Conservation (phyloP, 257 asterid species). For the Prunella vulgaris region DNA sequence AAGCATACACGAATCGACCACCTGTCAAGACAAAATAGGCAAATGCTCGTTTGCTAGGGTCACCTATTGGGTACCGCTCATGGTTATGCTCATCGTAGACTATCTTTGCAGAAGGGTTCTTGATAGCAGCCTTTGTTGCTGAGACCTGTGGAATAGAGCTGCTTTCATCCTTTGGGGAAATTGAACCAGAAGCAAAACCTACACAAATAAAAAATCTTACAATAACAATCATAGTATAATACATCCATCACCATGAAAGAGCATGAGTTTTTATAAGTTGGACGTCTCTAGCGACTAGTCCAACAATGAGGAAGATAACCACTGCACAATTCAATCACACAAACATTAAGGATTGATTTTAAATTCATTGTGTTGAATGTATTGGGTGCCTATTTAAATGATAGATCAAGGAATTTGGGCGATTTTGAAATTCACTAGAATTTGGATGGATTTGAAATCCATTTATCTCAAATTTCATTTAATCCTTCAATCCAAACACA, state of each 20-base stretch:
- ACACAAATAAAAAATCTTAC: constrained; percentile 5
- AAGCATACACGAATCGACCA: constrained; percentile 63
- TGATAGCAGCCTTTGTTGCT: constrained; percentile 50
- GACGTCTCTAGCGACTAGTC: no score
- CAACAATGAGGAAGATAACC: no score
- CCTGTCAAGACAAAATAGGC: constrained; percentile 72
- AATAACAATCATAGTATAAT: not conserved
- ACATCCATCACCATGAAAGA: no score
- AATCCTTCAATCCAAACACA: not conserved
- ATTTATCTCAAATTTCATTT: not conserved
- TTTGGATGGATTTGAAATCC: not conserved
- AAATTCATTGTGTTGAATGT: not conserved
- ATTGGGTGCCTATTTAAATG: not conserved
- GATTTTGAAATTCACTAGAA: not conserved
- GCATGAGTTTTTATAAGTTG: no score
- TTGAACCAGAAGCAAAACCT: constrained; percentile 53
- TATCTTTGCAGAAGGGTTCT: constrained; percentile 51
- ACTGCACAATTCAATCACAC: no score
- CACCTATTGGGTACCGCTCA: constrained; percentile 65
- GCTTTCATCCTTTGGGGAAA: constrained; percentile 42
- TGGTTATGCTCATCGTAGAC: constrained; percentile 52
- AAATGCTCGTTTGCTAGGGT: constrained; percentile 66
- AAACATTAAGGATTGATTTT: not conserved
- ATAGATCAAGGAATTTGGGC: not conserved
- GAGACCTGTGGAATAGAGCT: constrained; percentile 36